A percentile compares a stretch with the other conserved stretches of the same genome.
phyloP scores from a whole-genome alignment of 805 yeast species.

The Lipomyces kockii region DNA sequence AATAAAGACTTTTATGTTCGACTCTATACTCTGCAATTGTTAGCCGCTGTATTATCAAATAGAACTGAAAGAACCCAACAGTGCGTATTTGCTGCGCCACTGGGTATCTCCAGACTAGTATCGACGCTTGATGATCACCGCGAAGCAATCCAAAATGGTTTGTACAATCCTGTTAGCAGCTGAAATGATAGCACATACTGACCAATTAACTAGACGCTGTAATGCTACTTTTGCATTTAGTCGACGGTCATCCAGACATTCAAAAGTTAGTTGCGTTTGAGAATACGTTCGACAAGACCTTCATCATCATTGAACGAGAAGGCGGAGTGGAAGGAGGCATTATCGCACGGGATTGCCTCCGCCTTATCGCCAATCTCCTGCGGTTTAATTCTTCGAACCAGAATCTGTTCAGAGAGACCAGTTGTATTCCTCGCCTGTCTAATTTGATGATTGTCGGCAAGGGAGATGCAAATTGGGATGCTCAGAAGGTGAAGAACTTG shows the following conservation, averaged over 20 bases:
- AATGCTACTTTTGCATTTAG: slow-evolving; percentile 79
- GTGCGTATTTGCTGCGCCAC: slow-evolving; percentile 69
- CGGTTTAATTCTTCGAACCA: slow-evolving; percentile 89
- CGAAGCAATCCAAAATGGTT: slow-evolving; percentile 83
- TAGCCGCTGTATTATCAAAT: slow-evolving; percentile 80
- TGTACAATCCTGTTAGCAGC: neutral
- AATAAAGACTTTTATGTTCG: slow-evolving; percentile 72
- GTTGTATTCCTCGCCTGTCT: slow-evolving; percentile 70
- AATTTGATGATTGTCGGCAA: slow-evolving; percentile 57
- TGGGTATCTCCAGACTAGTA: slow-evolving; percentile 79
- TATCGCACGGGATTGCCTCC: slow-evolving; percentile 88
- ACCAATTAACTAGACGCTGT: slow-evolving; percentile 51
- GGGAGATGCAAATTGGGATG: slow-evolving; percentile 67
- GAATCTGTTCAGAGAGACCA: slow-evolving; percentile 82
- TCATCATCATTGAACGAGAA: slow-evolving; percentile 79
- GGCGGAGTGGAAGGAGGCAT: slow-evolving; percentile 89
- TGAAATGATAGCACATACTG: neutral
- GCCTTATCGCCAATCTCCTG: slow-evolving; percentile 71
- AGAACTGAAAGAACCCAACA: slow-evolving; percentile 77
- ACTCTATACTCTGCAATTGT: slow-evolving; percentile 78
- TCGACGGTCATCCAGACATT: slow-evolving; percentile 77
- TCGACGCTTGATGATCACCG: slow-evolving; percentile 62
- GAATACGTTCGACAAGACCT: slow-evolving; percentile 81
- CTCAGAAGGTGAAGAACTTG: slow-evolving; percentile 71
- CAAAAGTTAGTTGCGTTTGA: slow-evolving; percentile 95